Base-by-base conservation (phyloP, 768 basidiomycete species). In the Leucocoprinus sp. region DNA sequence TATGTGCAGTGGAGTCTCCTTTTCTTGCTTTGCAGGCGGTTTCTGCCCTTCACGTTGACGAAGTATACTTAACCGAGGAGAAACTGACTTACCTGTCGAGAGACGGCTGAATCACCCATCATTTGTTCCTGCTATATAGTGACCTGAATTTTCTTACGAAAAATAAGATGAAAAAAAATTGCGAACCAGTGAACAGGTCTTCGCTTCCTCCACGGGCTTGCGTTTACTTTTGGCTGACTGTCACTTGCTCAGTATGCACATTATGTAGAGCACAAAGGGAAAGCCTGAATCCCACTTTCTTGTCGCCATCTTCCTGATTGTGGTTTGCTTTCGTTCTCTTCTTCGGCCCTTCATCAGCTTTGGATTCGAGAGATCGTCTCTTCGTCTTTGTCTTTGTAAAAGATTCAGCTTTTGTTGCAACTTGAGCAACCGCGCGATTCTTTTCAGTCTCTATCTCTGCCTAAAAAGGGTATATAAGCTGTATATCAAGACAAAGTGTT, bases 351-450 rank as follows among this genome's bases (percentile, higher is more conserved):
- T 26, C 17, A 3, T 37, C 11, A 9, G 19, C 31, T 15, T 27
- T 37, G 51, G n/a, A 9, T 21, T 49, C 46, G 3, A 38, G 40
- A 26, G 46, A 51, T 41, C 55, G 52, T 31, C 54, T 57, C 50
- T 54, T 56, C 38, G 39, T 50, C 31, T 36, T 40, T 11, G 38
- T 12, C 5, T 22, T 9, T n/a, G 12, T 31, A 18, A 28, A n/a
- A n/a, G 31, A 29, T 19, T n/a, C 14, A 5, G 28, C 15, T 18
- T 37, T 37, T 37, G 17, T 37, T 19, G 12, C 19, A 17, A 15
- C 5, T 38, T 40, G 8, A 22, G 11, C 45, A 8, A 39, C 24
- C 23, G 22, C 33, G 27, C 45, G 45, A 8, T 27, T 35, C 37
- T 49, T 48, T 11, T 17, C n/a, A 5, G 12, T 28, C 8, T 26